Percentiles rank a stretch among this genome's conserved stretches.
Evolutionary conservation across 2,329 filamentous ascomycete species (phyloP).

Genomic region (Cladophialophora chaetospira): DNA sequence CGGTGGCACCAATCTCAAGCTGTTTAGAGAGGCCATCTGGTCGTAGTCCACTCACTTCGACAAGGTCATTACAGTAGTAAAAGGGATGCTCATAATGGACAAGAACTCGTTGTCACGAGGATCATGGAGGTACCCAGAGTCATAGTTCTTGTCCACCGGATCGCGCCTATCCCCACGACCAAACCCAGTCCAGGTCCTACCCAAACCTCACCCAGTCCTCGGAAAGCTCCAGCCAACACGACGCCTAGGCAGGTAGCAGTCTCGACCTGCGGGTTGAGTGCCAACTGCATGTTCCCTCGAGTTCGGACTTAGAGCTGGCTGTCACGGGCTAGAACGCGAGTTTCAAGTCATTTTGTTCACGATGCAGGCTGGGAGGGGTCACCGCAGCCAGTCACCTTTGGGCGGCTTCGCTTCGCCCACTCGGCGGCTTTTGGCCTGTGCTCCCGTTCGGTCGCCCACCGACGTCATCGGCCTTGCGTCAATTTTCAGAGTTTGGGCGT

Average conservation of each 20-base stretch:
- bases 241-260: background rate
- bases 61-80: too few species aligned
- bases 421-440: background rate
- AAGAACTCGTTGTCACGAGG: too few species aligned
- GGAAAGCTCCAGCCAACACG: background rate
- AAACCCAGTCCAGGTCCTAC: background rate
- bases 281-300: background rate
- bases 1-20: too few species aligned
- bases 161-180: background rate
- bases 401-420: background rate
- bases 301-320: background rate
- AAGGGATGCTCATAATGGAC: too few species aligned
- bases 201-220: background rate
- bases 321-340: background rate
- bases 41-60: too few species aligned
- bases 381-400: background rate
- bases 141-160: too few species aligned
- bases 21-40: too few species aligned
- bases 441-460: background rate
- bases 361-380: too few species aligned
- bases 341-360: background rate
- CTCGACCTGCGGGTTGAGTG: background rate
- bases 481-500: conserved; percentile 5
- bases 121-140: too few species aligned
- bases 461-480: conserved; percentile 15